phyloP scores from a whole-genome alignment of 2,329 filamentous ascomycete species.

The Penicillium sp. region DNA sequence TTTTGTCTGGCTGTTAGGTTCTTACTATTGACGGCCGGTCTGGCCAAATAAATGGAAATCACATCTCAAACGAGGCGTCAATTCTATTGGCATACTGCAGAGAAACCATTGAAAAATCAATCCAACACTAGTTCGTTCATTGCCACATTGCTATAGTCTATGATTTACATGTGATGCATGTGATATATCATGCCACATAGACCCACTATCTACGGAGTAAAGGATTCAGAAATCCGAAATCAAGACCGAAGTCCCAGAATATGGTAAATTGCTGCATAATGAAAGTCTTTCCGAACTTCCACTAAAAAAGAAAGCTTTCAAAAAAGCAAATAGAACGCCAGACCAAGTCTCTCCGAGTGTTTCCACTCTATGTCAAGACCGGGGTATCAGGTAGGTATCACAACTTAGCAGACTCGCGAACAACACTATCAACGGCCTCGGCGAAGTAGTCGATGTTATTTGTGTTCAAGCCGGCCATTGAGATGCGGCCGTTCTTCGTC shows the following conservation, averaged over 20 bases:
- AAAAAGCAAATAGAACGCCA: conserved; percentile 10
- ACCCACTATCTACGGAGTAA: not conserved
- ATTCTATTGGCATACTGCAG: no score
- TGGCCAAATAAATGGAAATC: no score
- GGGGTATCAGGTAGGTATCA: conserved; percentile 7
- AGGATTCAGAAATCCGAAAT: not conserved
- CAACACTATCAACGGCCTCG: conserved; percentile 81
- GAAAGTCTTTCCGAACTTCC: conserved; percentile 1
- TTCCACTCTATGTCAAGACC: not conserved
- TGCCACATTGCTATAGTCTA: not conserved
- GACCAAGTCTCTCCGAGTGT: not conserved
- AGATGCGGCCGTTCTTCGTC: conserved; percentile 97
- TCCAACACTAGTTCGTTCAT: no score
- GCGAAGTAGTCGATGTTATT: conserved; percentile 92
- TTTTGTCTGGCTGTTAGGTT: not conserved
- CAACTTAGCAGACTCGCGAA: conserved; percentile 48
- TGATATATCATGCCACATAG: not conserved
- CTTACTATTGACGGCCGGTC: no score
- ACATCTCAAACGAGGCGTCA: no score
- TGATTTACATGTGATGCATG: not conserved
- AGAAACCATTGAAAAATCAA: no score
- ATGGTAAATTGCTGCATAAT: not conserved
- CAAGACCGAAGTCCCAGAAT: not conserved
- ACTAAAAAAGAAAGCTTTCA: not conserved
- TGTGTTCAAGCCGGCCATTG: conserved; percentile 96